These are phyloP conservation scores for Dalbergia oliveri DNA, from an alignment of 306 rosid species.

Conservation along the genomic window DNA sequence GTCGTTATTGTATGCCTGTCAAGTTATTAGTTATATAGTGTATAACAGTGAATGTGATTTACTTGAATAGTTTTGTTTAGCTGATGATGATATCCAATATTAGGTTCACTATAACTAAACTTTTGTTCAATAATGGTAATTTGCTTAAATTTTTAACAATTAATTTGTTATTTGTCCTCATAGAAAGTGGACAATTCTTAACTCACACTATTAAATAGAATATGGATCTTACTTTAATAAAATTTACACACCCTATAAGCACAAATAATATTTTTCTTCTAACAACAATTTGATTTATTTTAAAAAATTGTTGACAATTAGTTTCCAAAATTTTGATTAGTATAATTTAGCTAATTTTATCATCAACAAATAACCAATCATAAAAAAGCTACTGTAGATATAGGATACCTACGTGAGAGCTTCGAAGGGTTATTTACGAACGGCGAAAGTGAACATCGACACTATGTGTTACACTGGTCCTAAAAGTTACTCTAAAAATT, in stretches of 20 bases:
- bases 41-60: not conserved
- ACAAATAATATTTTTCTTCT: too few species aligned
- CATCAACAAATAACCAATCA: not conserved
- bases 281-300: not conserved
- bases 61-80: not conserved
- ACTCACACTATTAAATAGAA: too few species aligned
- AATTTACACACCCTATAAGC: too few species aligned
- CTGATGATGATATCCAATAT: not conserved
- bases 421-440: not conserved
- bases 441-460: not conserved
- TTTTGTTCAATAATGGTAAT: not conserved
- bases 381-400: not conserved
- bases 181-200: too few species aligned
- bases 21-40: not conserved
- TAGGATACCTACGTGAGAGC: too few species aligned
- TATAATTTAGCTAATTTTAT: not conserved
- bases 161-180: too few species aligned
- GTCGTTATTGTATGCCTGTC: not conserved
- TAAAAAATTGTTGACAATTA: not conserved
- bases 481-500: too few species aligned
- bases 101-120: not conserved
- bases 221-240: too few species aligned
- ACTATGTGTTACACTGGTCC: not conserved
- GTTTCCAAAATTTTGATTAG: not conserved
- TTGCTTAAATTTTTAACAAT: not conserved